These are phyloP conservation scores for Hirsutella rhossiliensis DNA, from an alignment of 2,329 filamentous ascomycete species.

Conservation along the genomic window DNA sequence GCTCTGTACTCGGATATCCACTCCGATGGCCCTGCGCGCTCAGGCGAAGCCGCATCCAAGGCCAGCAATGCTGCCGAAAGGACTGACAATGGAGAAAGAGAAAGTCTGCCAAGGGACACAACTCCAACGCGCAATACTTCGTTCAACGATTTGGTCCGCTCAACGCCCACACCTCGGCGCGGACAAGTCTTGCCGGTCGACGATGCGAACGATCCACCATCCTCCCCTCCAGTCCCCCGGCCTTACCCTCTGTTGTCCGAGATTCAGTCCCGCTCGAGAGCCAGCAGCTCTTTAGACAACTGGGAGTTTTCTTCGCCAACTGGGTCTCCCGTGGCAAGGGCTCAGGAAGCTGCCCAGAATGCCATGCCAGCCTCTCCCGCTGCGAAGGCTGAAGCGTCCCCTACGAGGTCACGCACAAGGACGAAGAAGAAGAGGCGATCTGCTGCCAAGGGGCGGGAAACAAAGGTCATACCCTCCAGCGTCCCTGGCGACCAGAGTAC, in stretches of 20 bases:
- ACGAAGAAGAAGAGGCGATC: conserved; percentile 5
- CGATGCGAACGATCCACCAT: conserved; percentile 42
- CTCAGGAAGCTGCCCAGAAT: conserved; percentile 10
- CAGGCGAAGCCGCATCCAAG: conserved; percentile 9
- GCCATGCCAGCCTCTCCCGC: conserved; percentile 6
- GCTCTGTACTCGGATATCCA: conserved; percentile 57
- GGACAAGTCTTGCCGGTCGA: conserved; percentile 37
- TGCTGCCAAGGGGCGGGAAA: neutral
- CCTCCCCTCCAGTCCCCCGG: conserved; percentile 44
- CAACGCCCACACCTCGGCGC: conserved; percentile 48
- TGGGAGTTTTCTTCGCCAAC: conserved; percentile 49
- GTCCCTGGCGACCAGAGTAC: conserved; percentile 6
- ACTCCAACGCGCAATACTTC: conserved; percentile 32
- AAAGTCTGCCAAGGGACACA: conserved; percentile 19
- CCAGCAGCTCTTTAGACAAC: conserved; percentile 19
- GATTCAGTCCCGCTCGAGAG: conserved; percentile 35
- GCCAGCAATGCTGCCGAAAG: conserved; percentile 5
- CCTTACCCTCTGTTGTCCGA: conserved; percentile 39
- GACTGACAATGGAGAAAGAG: conserved; percentile 2
- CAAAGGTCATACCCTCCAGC: conserved; percentile 16
- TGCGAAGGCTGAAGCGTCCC: conserved; percentile 4
- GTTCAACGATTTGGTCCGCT: conserved; percentile 42
- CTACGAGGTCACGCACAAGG: conserved; percentile 7
- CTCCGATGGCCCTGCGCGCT: conserved; percentile 30
- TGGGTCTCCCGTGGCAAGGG: conserved; percentile 31